Conservation (phyloP, 2,329 filamentous ascomycete genomes). For the Beauveria caledonica region DNA sequence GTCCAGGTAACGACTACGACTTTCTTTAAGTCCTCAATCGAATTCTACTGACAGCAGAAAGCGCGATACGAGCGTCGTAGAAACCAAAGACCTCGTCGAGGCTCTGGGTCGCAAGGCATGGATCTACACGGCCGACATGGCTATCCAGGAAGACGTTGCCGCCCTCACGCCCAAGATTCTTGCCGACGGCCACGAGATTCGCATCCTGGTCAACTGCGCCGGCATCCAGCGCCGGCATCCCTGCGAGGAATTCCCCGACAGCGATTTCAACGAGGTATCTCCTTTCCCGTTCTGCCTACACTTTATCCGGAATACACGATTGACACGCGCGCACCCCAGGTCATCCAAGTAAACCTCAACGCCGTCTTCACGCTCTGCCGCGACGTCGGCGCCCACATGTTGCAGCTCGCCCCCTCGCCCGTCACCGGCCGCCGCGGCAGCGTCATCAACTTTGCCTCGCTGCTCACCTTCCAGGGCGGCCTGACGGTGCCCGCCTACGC, state of each 20-base stretch:
- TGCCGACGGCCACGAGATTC: constrained; percentile 55
- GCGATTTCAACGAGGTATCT: constrained; percentile 62
- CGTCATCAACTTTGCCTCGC: constrained; percentile 78
- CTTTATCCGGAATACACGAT: not conserved
- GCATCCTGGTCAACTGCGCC: constrained; percentile 78
- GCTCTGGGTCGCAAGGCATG: constrained; percentile 56
- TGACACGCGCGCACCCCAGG: constrained; percentile 25
- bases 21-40: not conserved
- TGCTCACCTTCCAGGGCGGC: constrained; percentile 79
- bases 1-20: constrained; percentile 35
- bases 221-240: constrained; percentile 78
- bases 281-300: not conserved
- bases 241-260: constrained; percentile 64
- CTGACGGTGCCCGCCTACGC: constrained; percentile 85
- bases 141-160: constrained; percentile 51
- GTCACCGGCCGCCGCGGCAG: constrained; percentile 51
- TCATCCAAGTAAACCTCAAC: constrained; percentile 80
- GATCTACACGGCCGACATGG: constrained; percentile 64
- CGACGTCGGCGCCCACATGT: constrained; percentile 73
- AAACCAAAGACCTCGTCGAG: constrained; percentile 55
- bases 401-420: constrained; percentile 41
- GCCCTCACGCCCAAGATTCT: constrained; percentile 52
- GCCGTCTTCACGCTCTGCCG: constrained; percentile 72
- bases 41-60: constrained; percentile 17
- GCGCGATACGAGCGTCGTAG: constrained; percentile 33